These are phyloP conservation scores for Salix dunnii DNA, from an alignment of 345 rosid species.

Conservation along the genomic window DNA sequence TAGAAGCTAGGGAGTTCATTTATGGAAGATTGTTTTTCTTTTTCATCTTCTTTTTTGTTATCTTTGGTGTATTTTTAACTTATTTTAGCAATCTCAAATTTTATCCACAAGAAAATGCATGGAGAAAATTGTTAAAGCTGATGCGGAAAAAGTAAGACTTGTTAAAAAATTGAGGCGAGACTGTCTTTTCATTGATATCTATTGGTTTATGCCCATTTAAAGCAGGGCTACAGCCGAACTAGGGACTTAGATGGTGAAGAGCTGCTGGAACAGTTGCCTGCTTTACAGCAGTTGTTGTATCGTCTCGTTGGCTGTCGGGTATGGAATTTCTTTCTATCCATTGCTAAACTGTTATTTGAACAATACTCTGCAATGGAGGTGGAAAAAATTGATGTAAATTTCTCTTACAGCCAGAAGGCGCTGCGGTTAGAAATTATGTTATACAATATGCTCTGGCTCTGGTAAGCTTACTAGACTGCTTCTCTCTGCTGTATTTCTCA, in stretches of 20 bases:
- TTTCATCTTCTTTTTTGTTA: not conserved
- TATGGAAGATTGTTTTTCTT: not conserved
- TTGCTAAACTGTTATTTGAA: not conserved
- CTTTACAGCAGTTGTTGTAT: conserved; percentile 78
- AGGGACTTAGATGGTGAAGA: conserved; percentile 83
- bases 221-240: conserved; percentile 87
- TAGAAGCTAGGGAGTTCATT: not conserved
- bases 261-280: conserved; percentile 82
- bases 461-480: conserved; percentile 34
- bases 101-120: not conserved
- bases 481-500: conserved; percentile 3
- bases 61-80: not conserved
- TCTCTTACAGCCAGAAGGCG: conserved; percentile 89
- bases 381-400: not conserved
- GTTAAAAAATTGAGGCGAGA: not conserved
- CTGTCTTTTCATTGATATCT: not conserved
- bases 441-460: conserved; percentile 95
- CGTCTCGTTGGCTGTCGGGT: conserved; percentile 98
- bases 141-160: not conserved
- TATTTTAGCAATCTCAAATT: not conserved
- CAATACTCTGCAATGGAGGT: not conserved
- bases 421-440: conserved; percentile 75
- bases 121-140: not conserved
- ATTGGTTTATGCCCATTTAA: conserved; percentile 13
- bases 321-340: conserved; percentile 9